Base-by-base conservation (phyloP, 2,329 filamentous ascomycete species). In the Neofusicoccum kwambonambiense region DNA sequence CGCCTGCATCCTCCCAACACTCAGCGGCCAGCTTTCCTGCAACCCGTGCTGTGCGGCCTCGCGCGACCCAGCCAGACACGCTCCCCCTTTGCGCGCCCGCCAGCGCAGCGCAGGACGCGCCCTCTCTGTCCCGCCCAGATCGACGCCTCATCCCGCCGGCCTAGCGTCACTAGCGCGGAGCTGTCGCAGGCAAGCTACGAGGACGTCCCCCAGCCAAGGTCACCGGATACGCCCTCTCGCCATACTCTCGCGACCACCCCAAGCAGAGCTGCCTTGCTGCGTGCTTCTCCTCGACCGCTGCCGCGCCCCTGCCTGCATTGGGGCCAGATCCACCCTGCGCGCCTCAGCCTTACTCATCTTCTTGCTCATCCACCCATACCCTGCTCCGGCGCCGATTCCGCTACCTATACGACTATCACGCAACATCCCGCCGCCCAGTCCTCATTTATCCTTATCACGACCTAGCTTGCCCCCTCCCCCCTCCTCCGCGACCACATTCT, bases 331-430 rank as follows among this genome's bases (percentile, higher is more conserved):
- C 37, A 11, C 13, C 9, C 37, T 4, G 19, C 9, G 52, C 54
- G 19, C 39, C 49, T 47, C 50, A 63, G 61, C 61, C 61, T 63
- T 63, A 63, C 50, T 63, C 61, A 63, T 63, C 60, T 22, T 62
- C 22, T 17, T 63, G 50, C 61, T 54, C 49, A 56, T 63, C 41
- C n/a, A 54, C 47, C 15, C 31, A 22, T 7, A 54, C 49, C 61
- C 61, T 17, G 39, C 22, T 35, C 15, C 41, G 41, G 22, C 31
- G 42, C 37, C 37, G 56, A 15, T 58, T 17, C 41, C 50, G 50
- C 52, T 27, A 2, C 50, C 37, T 58, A 35, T 35, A 58, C 54
- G 22, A 58, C 54, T 45, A 58, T 58, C 54, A 58, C 54, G 34
- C 61, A 57, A 50, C 54, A 13, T 22, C n/a, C 42, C 51, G 51